These are phyloP conservation scores for Umbelopsis ramanniana DNA, from an alignment of 192 early-diverging fungal species.

Conservation along the genomic window DNA sequence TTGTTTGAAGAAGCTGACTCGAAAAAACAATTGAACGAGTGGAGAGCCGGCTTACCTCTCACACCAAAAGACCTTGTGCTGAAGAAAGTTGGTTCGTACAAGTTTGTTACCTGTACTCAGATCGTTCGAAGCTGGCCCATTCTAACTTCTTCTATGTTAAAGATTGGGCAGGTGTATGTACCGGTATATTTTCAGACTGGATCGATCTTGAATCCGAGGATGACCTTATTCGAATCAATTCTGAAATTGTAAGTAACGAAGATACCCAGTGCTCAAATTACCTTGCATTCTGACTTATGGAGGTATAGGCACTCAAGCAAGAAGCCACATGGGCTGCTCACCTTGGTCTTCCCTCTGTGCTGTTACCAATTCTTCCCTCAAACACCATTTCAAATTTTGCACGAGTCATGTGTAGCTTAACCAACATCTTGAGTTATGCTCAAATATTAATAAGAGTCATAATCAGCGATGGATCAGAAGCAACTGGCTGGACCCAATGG, in stretches of 20 bases:
- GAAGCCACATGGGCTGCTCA: constrained; percentile 75
- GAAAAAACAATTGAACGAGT: constrained; percentile 29
- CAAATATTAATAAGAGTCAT: constrained; percentile 11
- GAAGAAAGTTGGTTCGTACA: constrained; percentile 41
- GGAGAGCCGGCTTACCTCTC: constrained; percentile 50
- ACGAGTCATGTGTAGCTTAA: constrained; percentile 47
- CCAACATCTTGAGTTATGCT: constrained; percentile 42
- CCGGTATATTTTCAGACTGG: constrained; percentile 62
- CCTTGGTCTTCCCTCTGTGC: constrained; percentile 63
- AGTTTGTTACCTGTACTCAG: too few relatives aligned
- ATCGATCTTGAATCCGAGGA: constrained; percentile 57
- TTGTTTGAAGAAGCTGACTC: constrained; percentile 38
- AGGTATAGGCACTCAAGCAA: constrained; percentile 54
- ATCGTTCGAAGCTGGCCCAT: neutral
- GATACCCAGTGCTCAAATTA: neutral
- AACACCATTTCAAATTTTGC: constrained; percentile 59
- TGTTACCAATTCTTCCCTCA: constrained; percentile 51
- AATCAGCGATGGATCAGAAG: neutral
- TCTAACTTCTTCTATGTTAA: neutral
- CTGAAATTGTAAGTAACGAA: constrained; percentile 51
- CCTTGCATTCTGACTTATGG: constrained; percentile 1
- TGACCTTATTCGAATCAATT: constrained; percentile 50
- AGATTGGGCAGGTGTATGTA: constrained; percentile 37
- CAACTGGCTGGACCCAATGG: constrained; percentile 74
- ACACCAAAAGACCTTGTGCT: constrained; percentile 52